Percentiles rank a stretch among this genome's conserved stretches.
Evolutionary conservation across 2,329 filamentous ascomycete genomes (phyloP).

Genomic region (Cadophora gregata): DNA sequence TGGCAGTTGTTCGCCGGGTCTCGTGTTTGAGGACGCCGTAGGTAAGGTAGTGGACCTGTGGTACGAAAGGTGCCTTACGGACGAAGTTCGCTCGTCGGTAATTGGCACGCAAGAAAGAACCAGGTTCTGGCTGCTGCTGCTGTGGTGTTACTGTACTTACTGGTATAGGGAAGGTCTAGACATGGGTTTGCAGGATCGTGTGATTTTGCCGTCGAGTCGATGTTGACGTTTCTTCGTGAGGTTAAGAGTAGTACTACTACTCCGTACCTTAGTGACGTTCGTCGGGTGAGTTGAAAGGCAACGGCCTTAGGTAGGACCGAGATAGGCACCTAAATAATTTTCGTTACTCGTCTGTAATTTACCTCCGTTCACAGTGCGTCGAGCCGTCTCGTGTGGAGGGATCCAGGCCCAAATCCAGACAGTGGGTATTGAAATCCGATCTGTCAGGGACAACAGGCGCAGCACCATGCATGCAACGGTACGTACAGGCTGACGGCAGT

Average conservation of each 20-base stretch:
- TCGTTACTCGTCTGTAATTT: no score
- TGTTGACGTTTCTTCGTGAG: not conserved
- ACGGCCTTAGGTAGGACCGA: no score
- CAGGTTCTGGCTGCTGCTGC: not conserved
- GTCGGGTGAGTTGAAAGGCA: no score
- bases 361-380: no score
- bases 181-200: slow-evolving; percentile 2
- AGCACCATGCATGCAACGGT: not conserved
- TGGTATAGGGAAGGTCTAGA: not conserved
- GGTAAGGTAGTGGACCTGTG: no score
- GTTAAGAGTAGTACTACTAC: no score
- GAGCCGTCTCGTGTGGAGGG: not conserved
- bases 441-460: slow-evolving; percentile 7
- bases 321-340: no score
- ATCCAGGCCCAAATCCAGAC: not conserved
- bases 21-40: not conserved
- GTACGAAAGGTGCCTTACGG: no score
- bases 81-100: not conserved
- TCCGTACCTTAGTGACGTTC: no score
- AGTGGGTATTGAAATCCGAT: no score
- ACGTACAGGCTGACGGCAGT: no score
- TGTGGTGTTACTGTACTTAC: not conserved
- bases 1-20: not conserved
- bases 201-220: not conserved
- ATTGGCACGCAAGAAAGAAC: slow-evolving; percentile 6